These are phyloP conservation scores for Globisporangium barbulae DNA, from an alignment of 352 stramenopile species.

Conservation along the genomic window DNA sequence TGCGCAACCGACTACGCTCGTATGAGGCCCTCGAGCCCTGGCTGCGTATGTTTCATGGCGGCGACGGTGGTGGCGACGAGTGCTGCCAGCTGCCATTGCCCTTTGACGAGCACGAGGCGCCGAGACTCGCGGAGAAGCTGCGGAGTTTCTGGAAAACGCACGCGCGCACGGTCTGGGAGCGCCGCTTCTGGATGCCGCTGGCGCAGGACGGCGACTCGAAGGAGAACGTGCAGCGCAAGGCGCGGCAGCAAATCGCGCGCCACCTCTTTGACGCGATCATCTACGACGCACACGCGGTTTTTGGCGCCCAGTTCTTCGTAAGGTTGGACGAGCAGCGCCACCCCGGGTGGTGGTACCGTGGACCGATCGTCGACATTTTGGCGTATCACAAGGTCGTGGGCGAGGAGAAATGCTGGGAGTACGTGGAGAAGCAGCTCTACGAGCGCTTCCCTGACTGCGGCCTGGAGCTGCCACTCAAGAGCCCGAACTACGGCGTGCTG, in stretches of 20 bases:
- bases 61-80: too few species aligned
- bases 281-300: constrained; percentile 19
- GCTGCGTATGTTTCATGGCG: constrained; percentile 23
- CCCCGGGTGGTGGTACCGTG: constrained; percentile 55
- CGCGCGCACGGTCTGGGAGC: constrained; percentile 45
- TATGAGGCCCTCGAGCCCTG: constrained; percentile 35
- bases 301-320: constrained; percentile 46
- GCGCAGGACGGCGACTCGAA: constrained; percentile 7
- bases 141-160: constrained; percentile 36
- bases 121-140: constrained; percentile 23
- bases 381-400: constrained; percentile 26
- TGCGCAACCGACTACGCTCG: constrained; percentile 8
- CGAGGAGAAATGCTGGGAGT: constrained; percentile 28
- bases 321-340: constrained; percentile 36
- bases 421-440: constrained; percentile 29
- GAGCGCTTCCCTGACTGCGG: constrained; percentile 47
- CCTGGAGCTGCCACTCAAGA: constrained; percentile 29
- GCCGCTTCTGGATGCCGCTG: constrained; percentile 45
- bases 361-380: constrained; percentile 31
- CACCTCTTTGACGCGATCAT: constrained; percentile 35
- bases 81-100: constrained; percentile 22
- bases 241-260: constrained; percentile 34
- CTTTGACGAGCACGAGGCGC: constrained; percentile 30
- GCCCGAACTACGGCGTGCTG: constrained; percentile 28
- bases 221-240: constrained; percentile 22